These are phyloP conservation scores for Thymus mandschuricus DNA, from an alignment of 257 asterid genomes.

Conservation along the genomic window DNA sequence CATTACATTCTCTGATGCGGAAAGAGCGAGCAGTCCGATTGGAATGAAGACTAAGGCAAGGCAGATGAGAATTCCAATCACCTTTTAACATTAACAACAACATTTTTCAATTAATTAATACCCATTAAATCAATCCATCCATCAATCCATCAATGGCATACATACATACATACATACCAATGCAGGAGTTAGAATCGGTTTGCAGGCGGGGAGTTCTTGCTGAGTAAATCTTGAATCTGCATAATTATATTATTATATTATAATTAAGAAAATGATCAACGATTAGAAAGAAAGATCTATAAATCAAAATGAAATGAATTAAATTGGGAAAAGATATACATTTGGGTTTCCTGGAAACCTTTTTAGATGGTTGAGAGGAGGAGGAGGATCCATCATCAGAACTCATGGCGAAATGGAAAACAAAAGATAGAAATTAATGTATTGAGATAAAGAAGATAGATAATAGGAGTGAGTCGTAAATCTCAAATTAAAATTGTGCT, in stretches of 20 bases:
- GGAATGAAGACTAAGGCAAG: constrained; percentile 75
- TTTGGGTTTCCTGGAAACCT: constrained; percentile 45
- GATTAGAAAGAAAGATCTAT: background rate
- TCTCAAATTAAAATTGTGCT: background rate
- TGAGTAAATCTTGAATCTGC: constrained; percentile 90
- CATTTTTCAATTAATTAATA: too few relatives aligned
- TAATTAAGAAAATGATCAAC: background rate
- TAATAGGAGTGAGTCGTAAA: too few relatives aligned
- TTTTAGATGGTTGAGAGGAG: constrained; percentile 33
- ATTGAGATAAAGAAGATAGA: constrained; percentile 9
- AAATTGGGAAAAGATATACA: constrained; percentile 33
- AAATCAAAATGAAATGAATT: background rate
- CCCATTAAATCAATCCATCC: too few relatives aligned
- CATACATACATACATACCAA: too few relatives aligned
- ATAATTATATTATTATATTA: background rate
- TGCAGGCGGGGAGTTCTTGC: constrained; percentile 96
- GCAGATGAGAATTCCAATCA: constrained; percentile 58
- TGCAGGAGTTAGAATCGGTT: constrained; percentile 89
- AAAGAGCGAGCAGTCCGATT: constrained; percentile 68
- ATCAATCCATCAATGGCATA: too few relatives aligned
- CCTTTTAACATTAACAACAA: too few relatives aligned
- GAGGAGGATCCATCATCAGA: constrained; percentile 42
- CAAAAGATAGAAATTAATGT: background rate
- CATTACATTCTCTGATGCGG: constrained; percentile 71
- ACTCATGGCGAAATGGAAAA: constrained; percentile 35